A percentile compares a stretch with the other conserved stretches of the same genome.
Conservation (phyloP, 2,329 filamentous ascomycete genomes). For the Ceratocystis eucalypticola region DNA sequence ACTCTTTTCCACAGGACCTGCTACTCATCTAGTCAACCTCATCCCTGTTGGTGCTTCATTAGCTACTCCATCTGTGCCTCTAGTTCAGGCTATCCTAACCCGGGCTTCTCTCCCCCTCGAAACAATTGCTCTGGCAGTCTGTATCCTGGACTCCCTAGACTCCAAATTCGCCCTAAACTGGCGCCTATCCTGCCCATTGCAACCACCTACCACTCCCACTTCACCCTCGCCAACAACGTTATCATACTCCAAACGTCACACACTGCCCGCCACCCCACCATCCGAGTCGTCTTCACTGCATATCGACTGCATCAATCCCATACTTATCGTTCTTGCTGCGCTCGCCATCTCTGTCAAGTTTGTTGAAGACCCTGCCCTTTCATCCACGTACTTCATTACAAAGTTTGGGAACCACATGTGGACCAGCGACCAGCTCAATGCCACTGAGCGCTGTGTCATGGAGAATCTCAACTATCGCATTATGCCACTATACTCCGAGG, state of each 20-base stretch:
- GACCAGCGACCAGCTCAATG: conserved; percentile 49
- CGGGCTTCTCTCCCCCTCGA: conserved; percentile 46
- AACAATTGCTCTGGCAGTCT: conserved; percentile 50
- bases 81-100: conserved; percentile 47
- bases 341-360: conserved; percentile 54
- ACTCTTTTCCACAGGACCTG: conserved; percentile 37
- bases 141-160: conserved; percentile 52
- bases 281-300: conserved; percentile 31
- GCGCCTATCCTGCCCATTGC: conserved; percentile 45
- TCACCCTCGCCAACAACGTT: conserved; percentile 2
- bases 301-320: conserved; percentile 48
- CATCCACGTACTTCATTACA: conserved; percentile 39
- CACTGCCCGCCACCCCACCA: conserved; percentile 31
- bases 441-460: conserved; percentile 50
- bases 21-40: conserved; percentile 52
- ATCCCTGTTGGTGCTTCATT: conserved; percentile 50
- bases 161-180: conserved; percentile 49
- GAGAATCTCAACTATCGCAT: conserved; percentile 51
- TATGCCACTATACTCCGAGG: conserved; percentile 44
- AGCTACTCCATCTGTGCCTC: conserved; percentile 41
- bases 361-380: conserved; percentile 43
- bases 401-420: conserved; percentile 43
- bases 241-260: conserved; percentile 34
- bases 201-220: conserved; percentile 19
- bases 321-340: conserved; percentile 49